Conservation (phyloP, 495 filamentous ascomycete genomes). For the Jackrogersella multiformis region DNA sequence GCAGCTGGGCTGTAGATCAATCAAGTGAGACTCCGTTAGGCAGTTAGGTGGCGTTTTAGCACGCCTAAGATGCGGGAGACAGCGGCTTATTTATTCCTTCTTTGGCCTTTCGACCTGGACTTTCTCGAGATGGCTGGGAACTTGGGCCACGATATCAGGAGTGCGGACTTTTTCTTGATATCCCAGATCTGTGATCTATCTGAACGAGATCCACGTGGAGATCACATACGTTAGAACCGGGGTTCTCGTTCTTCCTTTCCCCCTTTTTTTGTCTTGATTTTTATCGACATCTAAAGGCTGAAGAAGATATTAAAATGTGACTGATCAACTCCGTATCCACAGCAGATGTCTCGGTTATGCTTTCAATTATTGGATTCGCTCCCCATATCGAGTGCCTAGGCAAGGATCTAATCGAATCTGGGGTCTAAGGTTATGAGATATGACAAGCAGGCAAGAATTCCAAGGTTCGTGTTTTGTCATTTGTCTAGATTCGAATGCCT, state of each 20-base stretch:
- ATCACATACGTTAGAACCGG: slow-evolving; percentile 6
- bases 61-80: slow-evolving; percentile 35
- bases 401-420: slow-evolving; percentile 6
- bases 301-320: slow-evolving; percentile 34
- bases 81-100: slow-evolving; percentile 36
- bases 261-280: slow-evolving; percentile 10
- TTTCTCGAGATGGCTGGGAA: slow-evolving; percentile 16
- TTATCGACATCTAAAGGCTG: not conserved
- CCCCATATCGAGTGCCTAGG: not conserved
- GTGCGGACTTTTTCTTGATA: slow-evolving; percentile 40
- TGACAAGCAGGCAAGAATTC: slow-evolving; percentile 6
- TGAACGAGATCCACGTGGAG: slow-evolving; percentile 14
- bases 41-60: slow-evolving; percentile 39
- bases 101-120: slow-evolving; percentile 34
- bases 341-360: slow-evolving; percentile 29
- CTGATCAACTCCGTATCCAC: slow-evolving; percentile 35
- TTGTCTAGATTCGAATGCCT: too few relatives aligned
- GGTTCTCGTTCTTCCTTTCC: too few relatives aligned
- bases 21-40: slow-evolving; percentile 48
- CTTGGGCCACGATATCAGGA: slow-evolving; percentile 19
- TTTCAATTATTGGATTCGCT: slow-evolving; percentile 23
- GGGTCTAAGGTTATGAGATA: slow-evolving; percentile 22
- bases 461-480: too few relatives aligned
- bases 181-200: slow-evolving; percentile 3
- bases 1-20: slow-evolving; percentile 43